Conservation (phyloP, 2,329 filamentous ascomycete species). For the Arthroderma sp. region DNA sequence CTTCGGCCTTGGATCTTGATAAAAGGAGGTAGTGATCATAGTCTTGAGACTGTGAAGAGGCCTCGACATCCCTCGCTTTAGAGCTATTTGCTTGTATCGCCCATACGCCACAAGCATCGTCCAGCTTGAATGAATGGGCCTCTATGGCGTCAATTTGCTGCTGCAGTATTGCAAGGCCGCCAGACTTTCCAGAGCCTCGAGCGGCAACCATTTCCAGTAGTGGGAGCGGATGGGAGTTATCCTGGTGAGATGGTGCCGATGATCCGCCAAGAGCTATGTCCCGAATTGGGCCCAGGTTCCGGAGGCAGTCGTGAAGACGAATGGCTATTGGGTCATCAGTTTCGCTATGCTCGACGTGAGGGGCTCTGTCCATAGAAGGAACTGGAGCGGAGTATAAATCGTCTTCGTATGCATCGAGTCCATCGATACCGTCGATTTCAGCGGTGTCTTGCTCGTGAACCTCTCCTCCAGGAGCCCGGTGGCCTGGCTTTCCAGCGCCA, state of each 20-base stretch:
- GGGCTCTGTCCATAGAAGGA: constrained; percentile 7
- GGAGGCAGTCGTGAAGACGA: constrained; percentile 60
- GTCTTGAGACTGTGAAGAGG: constrained; percentile 38
- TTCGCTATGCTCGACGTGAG: constrained; percentile 11
- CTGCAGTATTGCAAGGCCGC: constrained; percentile 64
- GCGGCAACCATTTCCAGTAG: constrained; percentile 41
- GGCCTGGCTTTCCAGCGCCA: constrained; percentile 30
- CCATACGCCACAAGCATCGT: constrained; percentile 67
- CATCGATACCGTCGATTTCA: too few relatives aligned
- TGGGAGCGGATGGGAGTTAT: constrained; percentile 29
- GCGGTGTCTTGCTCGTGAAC: too few relatives aligned
- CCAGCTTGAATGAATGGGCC: constrained; percentile 56
- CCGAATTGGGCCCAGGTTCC: constrained; percentile 67
- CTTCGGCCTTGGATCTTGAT: constrained; percentile 52
- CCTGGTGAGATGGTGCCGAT: constrained; percentile 16
- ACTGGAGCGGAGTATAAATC: constrained; percentile 33
- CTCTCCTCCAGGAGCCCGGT: too few relatives aligned
- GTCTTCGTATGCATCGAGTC: constrained; percentile 39
- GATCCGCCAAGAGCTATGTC: constrained; percentile 57
- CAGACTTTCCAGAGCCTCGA: constrained; percentile 42
- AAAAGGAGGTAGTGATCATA: constrained; percentile 74
- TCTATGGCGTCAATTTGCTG: constrained; percentile 62
- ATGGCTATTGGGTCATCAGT: constrained; percentile 51
- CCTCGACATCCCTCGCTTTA: constrained; percentile 34
- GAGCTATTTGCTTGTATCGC: constrained; percentile 47